Evolutionary conservation across 1,284 basidiomycete genomes (phyloP).

Genomic region (Ceratobasidium sp.): DNA sequence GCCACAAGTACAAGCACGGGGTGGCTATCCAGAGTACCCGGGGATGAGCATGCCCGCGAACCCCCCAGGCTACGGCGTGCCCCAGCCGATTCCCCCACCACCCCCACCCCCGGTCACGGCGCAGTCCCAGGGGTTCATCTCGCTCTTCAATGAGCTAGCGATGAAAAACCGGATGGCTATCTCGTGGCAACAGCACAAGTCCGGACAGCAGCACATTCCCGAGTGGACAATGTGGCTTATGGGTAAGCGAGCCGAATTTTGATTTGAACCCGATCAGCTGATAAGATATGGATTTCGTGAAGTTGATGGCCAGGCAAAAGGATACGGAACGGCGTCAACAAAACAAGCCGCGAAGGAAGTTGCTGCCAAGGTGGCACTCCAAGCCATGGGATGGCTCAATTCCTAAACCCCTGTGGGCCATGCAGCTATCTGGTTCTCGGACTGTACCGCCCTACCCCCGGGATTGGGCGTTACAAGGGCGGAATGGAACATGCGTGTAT

Average conservation of each 20-base stretch:
- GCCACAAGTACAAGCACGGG: too few species aligned
- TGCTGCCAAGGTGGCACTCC: conserved; percentile 29
- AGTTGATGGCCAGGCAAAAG: conserved; percentile 37
- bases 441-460: too few species aligned
- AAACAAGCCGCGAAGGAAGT: conserved; percentile 41
- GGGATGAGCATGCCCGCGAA: conserved; percentile 5
- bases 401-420: not conserved
- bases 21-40: not conserved
- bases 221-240: conserved; percentile 43
- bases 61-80: conserved; percentile 20
- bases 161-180: conserved; percentile 32
- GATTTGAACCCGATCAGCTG: conserved; percentile 5
- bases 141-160: conserved; percentile 39
- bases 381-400: conserved; percentile 31
- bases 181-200: conserved; percentile 34
- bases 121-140: conserved; percentile 37
- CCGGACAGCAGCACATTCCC: conserved; percentile 38
- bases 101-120: not conserved
- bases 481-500: too few species aligned
- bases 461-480: too few species aligned
- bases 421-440: too few species aligned
- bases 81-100: not conserved
- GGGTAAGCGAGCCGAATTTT: conserved; percentile 18
- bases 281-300: not conserved
- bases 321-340: conserved; percentile 38